Conservation (phyloP, 805 yeast genomes). For the Cyberlindnera saturnus region DNA sequence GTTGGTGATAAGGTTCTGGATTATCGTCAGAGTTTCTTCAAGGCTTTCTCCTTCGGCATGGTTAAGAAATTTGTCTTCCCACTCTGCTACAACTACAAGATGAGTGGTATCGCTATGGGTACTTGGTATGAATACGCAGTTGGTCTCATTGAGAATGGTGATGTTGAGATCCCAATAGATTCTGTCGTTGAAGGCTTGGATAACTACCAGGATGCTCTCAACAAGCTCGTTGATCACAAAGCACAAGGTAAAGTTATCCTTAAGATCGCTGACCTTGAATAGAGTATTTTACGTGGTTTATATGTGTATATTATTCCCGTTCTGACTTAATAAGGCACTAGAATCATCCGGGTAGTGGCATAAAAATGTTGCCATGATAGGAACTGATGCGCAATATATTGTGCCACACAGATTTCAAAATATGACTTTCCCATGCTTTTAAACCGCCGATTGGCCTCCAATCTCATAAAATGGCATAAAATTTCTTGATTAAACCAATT, state of each 20-base stretch:
- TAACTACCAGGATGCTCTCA: constrained; percentile 46
- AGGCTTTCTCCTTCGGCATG: constrained; percentile 7
- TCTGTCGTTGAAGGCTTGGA: constrained; percentile 40
- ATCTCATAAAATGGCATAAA: too few relatives aligned
- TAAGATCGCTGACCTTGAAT: constrained; percentile 19
- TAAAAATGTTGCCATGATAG: too few relatives aligned
- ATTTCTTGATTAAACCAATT: too few relatives aligned
- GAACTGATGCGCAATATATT: too few relatives aligned
- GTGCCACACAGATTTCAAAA: too few relatives aligned
- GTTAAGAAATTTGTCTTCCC: constrained; percentile 12
- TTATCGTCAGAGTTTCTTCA: constrained; percentile 15
- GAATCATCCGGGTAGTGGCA: too few relatives aligned
- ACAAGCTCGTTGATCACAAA: constrained; percentile 36
- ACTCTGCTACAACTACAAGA: constrained; percentile 24
- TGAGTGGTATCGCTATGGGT: constrained; percentile 8
- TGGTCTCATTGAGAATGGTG: constrained; percentile 33
- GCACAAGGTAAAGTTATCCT: constrained; percentile 61
- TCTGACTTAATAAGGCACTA: too few relatives aligned
- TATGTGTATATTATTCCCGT: too few relatives aligned
- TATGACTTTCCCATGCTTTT: too few relatives aligned
- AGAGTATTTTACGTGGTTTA: neutral
- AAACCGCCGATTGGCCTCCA: too few relatives aligned
- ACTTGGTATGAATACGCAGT: constrained; percentile 24
- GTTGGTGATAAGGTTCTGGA: constrained; percentile 46
- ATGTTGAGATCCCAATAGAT: constrained; percentile 45